Evolutionary conservation across 257 asterid species (phyloP), one percentile per base, ranked within the genome.

Genomic region (Oldenlandia corymbosa): DNA sequence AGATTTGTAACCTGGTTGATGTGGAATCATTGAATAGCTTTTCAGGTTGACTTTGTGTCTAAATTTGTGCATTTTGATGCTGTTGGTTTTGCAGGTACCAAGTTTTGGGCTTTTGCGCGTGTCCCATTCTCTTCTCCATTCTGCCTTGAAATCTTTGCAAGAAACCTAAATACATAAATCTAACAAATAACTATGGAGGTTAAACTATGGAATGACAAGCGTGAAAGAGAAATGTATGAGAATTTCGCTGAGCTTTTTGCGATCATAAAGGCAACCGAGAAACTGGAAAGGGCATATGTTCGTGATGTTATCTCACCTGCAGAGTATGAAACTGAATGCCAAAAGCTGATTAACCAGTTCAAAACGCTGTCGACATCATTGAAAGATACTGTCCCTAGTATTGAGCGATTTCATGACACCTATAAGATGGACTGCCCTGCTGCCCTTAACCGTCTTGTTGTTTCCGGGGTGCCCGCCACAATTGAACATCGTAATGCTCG

Each of bases 41-140:
- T 21, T 58, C 8, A 14, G 7, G 13, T 57, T 51, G 52, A 27
- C 16, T 62, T 55, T n/a, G 21, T 14, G n/a, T 57, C 37, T 32
- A 51, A 39, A 12, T 46, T 65, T n/a, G 23, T 64, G 34, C 24
- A 17, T 21, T 57, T 62, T 62, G 67, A 31, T 5, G 70, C 62
- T 71, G 60, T 57, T 55, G 37, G 64, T 71, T 69, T 23, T 73
- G 79, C 81, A 85, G 87, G 54, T 70, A 65, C 66, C 27, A 63
- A 63, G 64, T 39, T 71, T 76, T 11, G 67, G 68, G 76, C 76
- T 83, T 76, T 68, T 87, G 98, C 93, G 96, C 97, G 96, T 92
- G 97, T 80, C 97, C 98, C 86, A 67, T 83, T 37, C 87, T 76
- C 99, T 93, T 93, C 99, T 90, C 99, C 97, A 87, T 72, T 71